Conservation (phyloP, 345 rosid genomes). For the Aegle marmelos region DNA sequence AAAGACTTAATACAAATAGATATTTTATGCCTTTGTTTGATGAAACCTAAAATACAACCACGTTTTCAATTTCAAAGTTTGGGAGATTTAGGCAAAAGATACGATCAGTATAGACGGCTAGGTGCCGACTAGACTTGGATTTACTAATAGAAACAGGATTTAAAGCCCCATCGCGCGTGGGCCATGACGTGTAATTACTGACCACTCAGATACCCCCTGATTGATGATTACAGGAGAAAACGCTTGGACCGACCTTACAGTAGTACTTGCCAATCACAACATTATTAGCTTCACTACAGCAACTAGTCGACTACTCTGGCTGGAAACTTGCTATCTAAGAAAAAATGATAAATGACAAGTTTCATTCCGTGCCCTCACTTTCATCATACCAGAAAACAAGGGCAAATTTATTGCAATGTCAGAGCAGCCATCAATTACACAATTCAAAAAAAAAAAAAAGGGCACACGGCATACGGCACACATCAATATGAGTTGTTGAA, state of each 20-base stretch:
- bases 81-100: no score
- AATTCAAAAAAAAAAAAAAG: no score
- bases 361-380: neutral
- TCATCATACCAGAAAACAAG: no score
- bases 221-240: neutral
- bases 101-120: no score
- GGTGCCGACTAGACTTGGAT: neutral
- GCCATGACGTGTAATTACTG: neutral
- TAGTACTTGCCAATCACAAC: neutral
- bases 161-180: neutral
- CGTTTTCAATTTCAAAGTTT: no score
- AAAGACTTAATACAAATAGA: no score
- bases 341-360: neutral
- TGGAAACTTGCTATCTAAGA: neutral
- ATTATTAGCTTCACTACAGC: neutral
- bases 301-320: neutral
- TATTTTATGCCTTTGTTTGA: no score
- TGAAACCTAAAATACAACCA: no score
- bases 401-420: no score
- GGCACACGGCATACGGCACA: no score
- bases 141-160: neutral
- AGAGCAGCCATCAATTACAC: no score
- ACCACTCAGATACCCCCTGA: neutral
- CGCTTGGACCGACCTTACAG: neutral
- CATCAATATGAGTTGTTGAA: no score